Evolutionary conservation across 2,329 filamentous ascomycete species (phyloP), one percentile per base, ranked within the genome.

Genomic region (Sporothrix schenckii): DNA sequence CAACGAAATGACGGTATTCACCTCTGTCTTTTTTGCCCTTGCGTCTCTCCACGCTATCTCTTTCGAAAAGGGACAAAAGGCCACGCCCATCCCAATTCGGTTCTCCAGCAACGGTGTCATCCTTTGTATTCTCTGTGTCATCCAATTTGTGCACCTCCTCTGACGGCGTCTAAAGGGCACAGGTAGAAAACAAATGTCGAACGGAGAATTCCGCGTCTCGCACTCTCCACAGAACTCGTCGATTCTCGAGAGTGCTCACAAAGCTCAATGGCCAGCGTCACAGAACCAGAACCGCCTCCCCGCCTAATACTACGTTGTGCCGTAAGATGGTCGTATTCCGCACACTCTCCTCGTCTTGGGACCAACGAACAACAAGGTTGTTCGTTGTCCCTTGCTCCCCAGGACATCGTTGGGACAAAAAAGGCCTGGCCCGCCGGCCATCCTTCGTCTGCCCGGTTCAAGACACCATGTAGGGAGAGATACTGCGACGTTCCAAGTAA

Each of bases 1-100:
- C 63, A 66, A 39, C 14, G 63, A 66, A 66, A 66, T 66, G 63
- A 66, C 63, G 63, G 63, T 52, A 66, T 66, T 66, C 21, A 41
- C 58, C 19, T 63, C 39, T 19, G 7, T 3, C 10, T 50, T 34
- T 49, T 50, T 34, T 49, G 11, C 27, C 19, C 63, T 66, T 34
- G 63, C 61, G 50, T 52, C 39, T 66, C 61, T 52, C 27, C 61
- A 52, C 63, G 27, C 47, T 52, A 34, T 50, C 24, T 39, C 44
- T 53, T 19, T 6, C 53, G 3, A 16, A 65, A 34, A 34, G 61
- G 61, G 61, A 41, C 6, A 11, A n/a, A 27, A 7, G 30, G 19
- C 34, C 56, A 24, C n/a, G 44, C 19, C 19, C 30, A 44, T 44
- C 11, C 41, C 13, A n/a, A n/a, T 60, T 19, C 19, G 19, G 58